Evolutionary conservation across 208 protist species (phyloP), one percentile per base, ranked within the genome.

Genomic region (Endotrypanum monterogeii): DNA sequence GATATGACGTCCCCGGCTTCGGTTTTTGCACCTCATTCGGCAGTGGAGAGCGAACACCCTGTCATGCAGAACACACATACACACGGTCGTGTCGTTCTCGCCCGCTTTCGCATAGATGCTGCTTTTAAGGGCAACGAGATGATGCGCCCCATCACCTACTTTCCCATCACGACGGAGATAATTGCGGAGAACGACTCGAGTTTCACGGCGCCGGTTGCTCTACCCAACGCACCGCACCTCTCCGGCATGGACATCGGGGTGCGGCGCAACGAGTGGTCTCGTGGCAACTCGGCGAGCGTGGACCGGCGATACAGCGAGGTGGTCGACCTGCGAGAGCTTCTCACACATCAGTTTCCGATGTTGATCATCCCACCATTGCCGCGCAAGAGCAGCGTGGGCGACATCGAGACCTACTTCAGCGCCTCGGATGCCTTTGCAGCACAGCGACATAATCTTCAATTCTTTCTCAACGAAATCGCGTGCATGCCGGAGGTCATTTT

Each of bases 271-370:
- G 76, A 88, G 56, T 95, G 89, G 91, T 82, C 74, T 14, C 71
- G 80, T 25, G 85, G 81, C 57, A 79, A 76, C 56, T 78, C 74
- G 14, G 80, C 82, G 16, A 81, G 67, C 41, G 80, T 94, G n/a
- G 83, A 94, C 70, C 90, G 92, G 6, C 84, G 92, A 16, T 96
- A 96, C 84, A 94, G 85, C 63, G 92, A 96, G 81, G 54, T 96
- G 62, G 68, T 89, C 39, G 83, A 86, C 51, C 83, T 96, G 62
- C 90, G 92, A 0, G 70, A 83, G 35, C 74, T 95, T 28, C 83
- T 96, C 9, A 78, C 77, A 32, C 89, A 87, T 63, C 89, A 95
- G 74, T 94, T 93, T 73, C 90, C 89, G 16, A 85, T 65, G 11
- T 60, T 96, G 32, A 85, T 96, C 50, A 79, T 96, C 7, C 89